Evolutionary conservation across 345 rosid genomes (phyloP).

Genomic region (Atalantia buxifolia): DNA sequence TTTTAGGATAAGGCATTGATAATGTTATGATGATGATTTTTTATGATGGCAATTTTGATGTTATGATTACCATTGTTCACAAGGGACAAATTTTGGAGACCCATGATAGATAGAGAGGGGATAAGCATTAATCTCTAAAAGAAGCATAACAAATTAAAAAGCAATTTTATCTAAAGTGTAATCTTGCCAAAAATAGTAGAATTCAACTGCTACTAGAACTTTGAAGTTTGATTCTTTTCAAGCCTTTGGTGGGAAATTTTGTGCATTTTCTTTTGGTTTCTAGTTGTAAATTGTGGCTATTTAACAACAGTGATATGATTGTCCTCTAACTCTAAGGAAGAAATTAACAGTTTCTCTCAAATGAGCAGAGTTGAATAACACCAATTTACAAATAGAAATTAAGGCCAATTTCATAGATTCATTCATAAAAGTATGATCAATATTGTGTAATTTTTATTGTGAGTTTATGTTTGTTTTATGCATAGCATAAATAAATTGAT

Average conservation of each 20-base stretch:
- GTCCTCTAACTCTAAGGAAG: background rate
- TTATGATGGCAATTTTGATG: background rate
- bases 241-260: background rate
- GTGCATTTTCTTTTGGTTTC: background rate
- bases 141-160: background rate
- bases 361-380: background rate
- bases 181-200: conserved; percentile 11
- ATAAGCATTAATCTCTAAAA: background rate
- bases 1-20: conserved; percentile 2
- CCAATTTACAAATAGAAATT: background rate
- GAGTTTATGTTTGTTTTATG: background rate
- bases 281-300: background rate
- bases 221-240: background rate
- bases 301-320: background rate
- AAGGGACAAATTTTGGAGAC: background rate
- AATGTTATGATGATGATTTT: background rate
- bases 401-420: background rate
- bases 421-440: background rate
- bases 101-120: background rate
- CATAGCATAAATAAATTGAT: background rate
- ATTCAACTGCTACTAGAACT: background rate
- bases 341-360: background rate
- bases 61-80: background rate
- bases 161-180: background rate
- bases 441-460: background rate